Evolutionary conservation across 2,329 filamentous ascomycete genomes (phyloP).

Genomic region (Ceratocystis variospora): DNA sequence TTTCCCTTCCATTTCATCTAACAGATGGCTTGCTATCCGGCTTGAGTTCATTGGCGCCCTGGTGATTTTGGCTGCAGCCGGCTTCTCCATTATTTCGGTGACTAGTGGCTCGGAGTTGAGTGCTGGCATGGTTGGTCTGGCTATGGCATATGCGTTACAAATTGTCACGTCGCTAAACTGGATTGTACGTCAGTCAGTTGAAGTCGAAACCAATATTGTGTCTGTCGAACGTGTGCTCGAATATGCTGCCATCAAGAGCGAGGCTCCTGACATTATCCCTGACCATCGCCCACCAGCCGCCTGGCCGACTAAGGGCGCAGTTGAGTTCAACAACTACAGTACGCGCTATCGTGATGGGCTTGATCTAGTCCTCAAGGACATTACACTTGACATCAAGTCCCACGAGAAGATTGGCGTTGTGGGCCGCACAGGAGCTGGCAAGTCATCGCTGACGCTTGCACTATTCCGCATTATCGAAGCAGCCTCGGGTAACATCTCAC

Average conservation of each 20-base stretch:
- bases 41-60: conserved; percentile 91
- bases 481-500: conserved; percentile 65
- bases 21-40: conserved; percentile 86
- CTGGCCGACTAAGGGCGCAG: conserved; percentile 80
- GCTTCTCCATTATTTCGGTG: conserved; percentile 70
- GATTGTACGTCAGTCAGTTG: conserved; percentile 96
- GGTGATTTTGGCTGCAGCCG: conserved; percentile 78
- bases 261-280: conserved; percentile 87
- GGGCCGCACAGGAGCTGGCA: conserved; percentile 87
- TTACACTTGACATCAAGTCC: conserved; percentile 83
- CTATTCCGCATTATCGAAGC: conserved; percentile 95
- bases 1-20: conserved; percentile 88
- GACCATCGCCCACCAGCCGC: conserved; percentile 73
- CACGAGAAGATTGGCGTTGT: conserved; percentile 98
- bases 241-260: conserved; percentile 79
- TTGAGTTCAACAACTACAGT: conserved; percentile 88
- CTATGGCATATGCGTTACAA: conserved; percentile 94
- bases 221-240: conserved; percentile 95
- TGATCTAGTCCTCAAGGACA: conserved; percentile 83
- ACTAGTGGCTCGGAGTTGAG: conserved; percentile 49
- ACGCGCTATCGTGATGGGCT: conserved; percentile 81
- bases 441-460: conserved; percentile 82
- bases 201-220: conserved; percentile 99
- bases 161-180: conserved; percentile 97
- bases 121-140: conserved; percentile 70